Percentiles rank a stretch among this genome's conserved stretches.
These are phyloP conservation scores for Parathielavia hyrcaniae DNA, from an alignment of 495 filamentous ascomycete genomes.

Conservation along the genomic window DNA sequence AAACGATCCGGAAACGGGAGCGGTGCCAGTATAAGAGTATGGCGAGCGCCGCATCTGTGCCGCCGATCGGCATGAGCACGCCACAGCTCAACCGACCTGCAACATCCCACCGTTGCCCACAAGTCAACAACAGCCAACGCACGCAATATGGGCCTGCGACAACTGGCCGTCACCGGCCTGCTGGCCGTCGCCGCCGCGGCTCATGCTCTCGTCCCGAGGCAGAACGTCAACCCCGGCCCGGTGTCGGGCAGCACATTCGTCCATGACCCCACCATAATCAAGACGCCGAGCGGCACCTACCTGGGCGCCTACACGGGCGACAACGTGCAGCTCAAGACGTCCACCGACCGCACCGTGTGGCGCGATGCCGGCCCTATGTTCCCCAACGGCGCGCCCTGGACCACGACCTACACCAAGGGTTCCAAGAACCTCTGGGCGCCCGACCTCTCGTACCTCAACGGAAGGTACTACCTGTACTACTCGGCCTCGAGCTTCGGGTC, in stretches of 20 bases:
- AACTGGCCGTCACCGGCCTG: conserved; percentile 5
- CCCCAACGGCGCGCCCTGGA: conserved; percentile 12
- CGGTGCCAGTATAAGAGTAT: neutral
- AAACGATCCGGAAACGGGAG: neutral
- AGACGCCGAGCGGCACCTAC: conserved; percentile 6
- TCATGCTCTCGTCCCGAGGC: neutral
- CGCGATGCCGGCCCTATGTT: conserved; percentile 3
- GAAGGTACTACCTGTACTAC: conserved; percentile 12
- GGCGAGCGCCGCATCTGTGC: neutral
- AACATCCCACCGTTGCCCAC: neutral
- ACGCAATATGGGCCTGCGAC: conserved; percentile 7
- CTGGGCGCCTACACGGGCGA: conserved; percentile 9
- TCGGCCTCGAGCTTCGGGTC: conserved; percentile 8
- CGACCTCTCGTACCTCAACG: conserved; percentile 10
- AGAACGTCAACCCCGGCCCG: conserved; percentile 8
- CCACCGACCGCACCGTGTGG: conserved; percentile 9
- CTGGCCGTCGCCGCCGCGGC: conserved; percentile 6
- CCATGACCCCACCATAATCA: conserved; percentile 11
- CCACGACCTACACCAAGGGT: conserved; percentile 8
- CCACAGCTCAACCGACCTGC: neutral
- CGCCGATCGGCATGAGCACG: neutral
- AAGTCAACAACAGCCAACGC: too few relatives aligned
- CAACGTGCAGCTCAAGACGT: conserved; percentile 11
- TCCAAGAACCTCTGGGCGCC: conserved; percentile 7
- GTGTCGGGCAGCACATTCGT: conserved; percentile 11